These are phyloP conservation scores for Xenosphaeropsis pyriputrescens DNA, from an alignment of 2,329 filamentous ascomycete species.

Conservation along the genomic window DNA sequence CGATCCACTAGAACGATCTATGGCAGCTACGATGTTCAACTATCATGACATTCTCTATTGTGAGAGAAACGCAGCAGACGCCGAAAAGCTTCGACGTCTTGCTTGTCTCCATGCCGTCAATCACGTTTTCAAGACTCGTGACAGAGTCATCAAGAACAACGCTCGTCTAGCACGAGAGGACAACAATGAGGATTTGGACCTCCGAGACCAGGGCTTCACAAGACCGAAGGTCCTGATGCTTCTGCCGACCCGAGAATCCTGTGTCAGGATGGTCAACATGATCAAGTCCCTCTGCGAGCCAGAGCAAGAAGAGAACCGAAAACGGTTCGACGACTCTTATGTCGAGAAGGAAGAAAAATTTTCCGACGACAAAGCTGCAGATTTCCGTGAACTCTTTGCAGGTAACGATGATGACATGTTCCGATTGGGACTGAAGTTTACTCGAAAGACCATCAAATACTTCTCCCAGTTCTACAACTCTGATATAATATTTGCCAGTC, in stretches of 20 bases:
- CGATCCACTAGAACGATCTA: slow-evolving; percentile 41
- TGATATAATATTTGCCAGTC: slow-evolving; percentile 85
- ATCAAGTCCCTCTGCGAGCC: slow-evolving; percentile 65
- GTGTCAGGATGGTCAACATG: slow-evolving; percentile 60
- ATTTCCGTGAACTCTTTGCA: slow-evolving; percentile 79
- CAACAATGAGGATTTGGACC: slow-evolving; percentile 50
- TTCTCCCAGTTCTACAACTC: slow-evolving; percentile 94
- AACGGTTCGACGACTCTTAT: slow-evolving; percentile 79
- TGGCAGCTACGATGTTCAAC: slow-evolving; percentile 63
- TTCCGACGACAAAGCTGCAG: slow-evolving; percentile 61
- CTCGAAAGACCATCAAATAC: slow-evolving; percentile 86
- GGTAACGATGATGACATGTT: slow-evolving; percentile 98
- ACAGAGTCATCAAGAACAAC: slow-evolving; percentile 87
- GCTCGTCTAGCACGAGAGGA: slow-evolving; percentile 57
- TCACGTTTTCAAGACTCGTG: slow-evolving; percentile 85
- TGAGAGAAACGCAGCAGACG: slow-evolving; percentile 54
- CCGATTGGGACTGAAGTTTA: slow-evolving; percentile 90
- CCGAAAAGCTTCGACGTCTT: slow-evolving; percentile 53
- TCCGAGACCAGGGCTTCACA: slow-evolving; percentile 90
- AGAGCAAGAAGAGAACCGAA: slow-evolving; percentile 90
- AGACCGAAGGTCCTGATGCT: slow-evolving; percentile 86
- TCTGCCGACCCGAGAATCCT: slow-evolving; percentile 77
- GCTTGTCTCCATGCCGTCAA: slow-evolving; percentile 77
- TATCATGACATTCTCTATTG: slow-evolving; percentile 74
- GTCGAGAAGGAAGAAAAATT: slow-evolving; percentile 53